Percentiles rank a stretch among this genome's conserved stretches.
phyloP scores from a whole-genome alignment of 208 protist species.

The Leishmania turanica region DNA sequence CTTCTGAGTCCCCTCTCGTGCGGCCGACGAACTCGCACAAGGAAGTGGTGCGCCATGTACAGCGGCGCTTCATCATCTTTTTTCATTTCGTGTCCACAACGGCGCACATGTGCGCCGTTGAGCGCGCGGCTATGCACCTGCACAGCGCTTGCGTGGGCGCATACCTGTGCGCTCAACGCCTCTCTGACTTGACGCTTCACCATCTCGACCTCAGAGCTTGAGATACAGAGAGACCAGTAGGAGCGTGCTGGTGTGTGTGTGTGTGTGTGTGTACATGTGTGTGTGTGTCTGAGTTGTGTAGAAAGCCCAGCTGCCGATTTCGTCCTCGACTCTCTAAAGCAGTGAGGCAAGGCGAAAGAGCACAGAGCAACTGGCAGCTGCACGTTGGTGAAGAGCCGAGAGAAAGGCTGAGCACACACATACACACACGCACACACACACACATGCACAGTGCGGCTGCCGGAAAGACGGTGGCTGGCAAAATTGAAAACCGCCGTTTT shows the following conservation, averaged over 20 bases:
- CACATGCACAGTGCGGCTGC: not conserved
- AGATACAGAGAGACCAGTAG: not conserved
- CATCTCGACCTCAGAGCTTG: not conserved
- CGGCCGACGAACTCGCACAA: not conserved
- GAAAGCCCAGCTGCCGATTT: not conserved
- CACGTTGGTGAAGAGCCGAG: not conserved
- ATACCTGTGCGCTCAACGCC: not conserved
- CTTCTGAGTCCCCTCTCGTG: not conserved
- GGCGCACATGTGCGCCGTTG: not conserved
- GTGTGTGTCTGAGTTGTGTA: not conserved
- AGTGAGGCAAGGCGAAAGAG: not conserved
- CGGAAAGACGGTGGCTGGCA: not conserved
- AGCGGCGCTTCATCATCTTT: not conserved
- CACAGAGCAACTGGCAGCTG: not conserved
- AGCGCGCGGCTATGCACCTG: not conserved
- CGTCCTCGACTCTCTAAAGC: not conserved
- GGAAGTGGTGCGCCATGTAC: not conserved
- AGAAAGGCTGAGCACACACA: not conserved
- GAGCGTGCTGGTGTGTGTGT: not conserved
- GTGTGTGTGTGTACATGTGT: not conserved
- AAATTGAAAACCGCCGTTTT: not conserved
- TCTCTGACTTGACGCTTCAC: not conserved
- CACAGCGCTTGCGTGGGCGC: not conserved
- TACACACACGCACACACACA: not conserved
- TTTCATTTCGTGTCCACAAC: not conserved